Evolutionary conservation across 1,139 yeast genomes (phyloP), one percentile per base, ranked within the genome.

Genomic region (Candida glucosophila): DNA sequence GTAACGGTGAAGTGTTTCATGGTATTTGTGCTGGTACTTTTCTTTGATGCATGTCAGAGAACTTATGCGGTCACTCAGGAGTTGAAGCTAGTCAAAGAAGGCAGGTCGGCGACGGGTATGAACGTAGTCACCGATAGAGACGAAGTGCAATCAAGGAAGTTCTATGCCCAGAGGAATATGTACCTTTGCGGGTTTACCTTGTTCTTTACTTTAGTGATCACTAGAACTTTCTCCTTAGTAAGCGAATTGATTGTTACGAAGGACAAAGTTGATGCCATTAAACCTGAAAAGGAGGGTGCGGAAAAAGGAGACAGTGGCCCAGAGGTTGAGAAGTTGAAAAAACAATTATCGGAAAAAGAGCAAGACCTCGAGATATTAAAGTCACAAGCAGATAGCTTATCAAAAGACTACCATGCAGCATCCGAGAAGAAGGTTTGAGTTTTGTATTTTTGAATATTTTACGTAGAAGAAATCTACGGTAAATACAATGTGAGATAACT

Each of bases 111-210:
- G 26, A 37, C 36, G 30, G 32, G 33, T 13, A 28, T 45, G 12
- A 35, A 45, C 16, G 35, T 58, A 15, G 34, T 64, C 32, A 61
- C 58, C 36, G 88, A 81, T 41, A 66, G 94, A 30, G 59, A 85
- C 5, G 95, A 85, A 42, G 64, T 79, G 34, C 92, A 80, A 52
- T 88, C 96, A 13, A 74, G 96, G 54, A 71, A 88, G 47, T 92
- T 92, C 55, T 86, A 88, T 47, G 86, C 96, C 12, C 98, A 92
- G 61, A 76, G 99, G 59, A 92, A 92, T 63, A 77, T 88, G 81
- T 92, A 92, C 47, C 69, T 92, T 33, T 85, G 96, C 43, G 99
- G 99, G 2, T 86, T 88, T 57, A 86, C 97, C 3, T 67, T 92
- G 52, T 92, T 92, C 52, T 64, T 90, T 47, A 82, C 95, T 2